Evolutionary conservation across 2,329 filamentous ascomycete species (phyloP), one percentile per base, ranked within the genome.

Genomic region (Fusarium paranaense): DNA sequence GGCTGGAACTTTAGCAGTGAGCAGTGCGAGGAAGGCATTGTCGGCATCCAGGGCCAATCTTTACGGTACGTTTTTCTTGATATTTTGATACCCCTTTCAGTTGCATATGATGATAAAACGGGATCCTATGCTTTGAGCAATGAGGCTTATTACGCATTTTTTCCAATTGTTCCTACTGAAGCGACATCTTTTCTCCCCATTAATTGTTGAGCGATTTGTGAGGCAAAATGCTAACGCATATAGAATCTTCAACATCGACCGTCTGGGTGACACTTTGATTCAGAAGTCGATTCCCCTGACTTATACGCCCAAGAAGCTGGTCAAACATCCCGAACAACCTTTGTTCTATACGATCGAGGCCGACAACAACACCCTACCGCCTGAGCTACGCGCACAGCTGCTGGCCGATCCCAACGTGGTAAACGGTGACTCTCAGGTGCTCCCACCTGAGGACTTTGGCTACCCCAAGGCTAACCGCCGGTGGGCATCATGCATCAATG

Each of bases 81-180:
- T 80, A 78, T 77, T 79, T 65, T 70, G 70, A 73, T 80, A 81
- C 76, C 75, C 66, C 74, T 80, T 81, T 72, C 75, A 77, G 72
- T 78, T 78, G 78, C 75, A 87, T 92, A 91, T 94, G 93, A 92
- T 94, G 83, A 87, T 83, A 85, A 83, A 84, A 86, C 45, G 67
- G 87, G 87, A 87, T 85, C 88, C 87, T 88, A 89, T 76, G 88
- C 88, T 83, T 73, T 72, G 79, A 80, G 87, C 87, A 69, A 87
- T 90, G 89, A 91, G 88, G 88, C 79, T 78, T 83, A 83, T 84
- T 84, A 87, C 84, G 82, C 83, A 84, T 85, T 88, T 77, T 87
- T 87, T 86, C 87, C 94, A 97, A 97, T 97, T 97, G 95, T 97
- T 97, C 95, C 95, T 97, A 91, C 95, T 97, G 95, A 97, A 83